These are phyloP conservation scores for Bruguiera sexangula DNA, from an alignment of 345 rosid species.

Conservation along the genomic window DNA sequence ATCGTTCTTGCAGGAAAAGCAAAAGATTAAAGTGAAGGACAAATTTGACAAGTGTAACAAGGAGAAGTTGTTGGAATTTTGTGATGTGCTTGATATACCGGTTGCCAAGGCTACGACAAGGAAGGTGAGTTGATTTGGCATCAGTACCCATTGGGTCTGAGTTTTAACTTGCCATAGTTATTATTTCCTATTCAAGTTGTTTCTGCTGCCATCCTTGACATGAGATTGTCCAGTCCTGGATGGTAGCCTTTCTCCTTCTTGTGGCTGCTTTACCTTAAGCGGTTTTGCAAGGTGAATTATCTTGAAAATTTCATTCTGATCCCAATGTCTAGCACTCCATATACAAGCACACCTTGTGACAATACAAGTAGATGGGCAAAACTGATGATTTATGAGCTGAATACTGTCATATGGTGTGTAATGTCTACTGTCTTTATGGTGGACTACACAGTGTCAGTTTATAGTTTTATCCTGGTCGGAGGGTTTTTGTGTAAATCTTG, in stretches of 20 bases:
- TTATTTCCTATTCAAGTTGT: background rate
- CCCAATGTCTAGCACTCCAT: too few relatives aligned
- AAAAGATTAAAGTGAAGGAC: constrained; percentile 65
- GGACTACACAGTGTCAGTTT: background rate
- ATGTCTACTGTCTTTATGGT: background rate
- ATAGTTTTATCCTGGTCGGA: background rate
- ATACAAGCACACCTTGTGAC: background rate
- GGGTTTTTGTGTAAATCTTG: background rate
- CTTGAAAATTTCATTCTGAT: too few relatives aligned
- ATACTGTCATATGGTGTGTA: background rate
- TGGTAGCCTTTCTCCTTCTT: too few relatives aligned
- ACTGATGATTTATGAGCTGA: background rate
- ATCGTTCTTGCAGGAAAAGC: constrained; percentile 62
- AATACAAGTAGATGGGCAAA: background rate
- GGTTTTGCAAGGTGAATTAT: too few relatives aligned
- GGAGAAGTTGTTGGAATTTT: constrained; percentile 75
- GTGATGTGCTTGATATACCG: constrained; percentile 79
- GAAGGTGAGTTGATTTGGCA: constrained; percentile 53
- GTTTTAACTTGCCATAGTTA: background rate
- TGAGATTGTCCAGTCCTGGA: too few relatives aligned
- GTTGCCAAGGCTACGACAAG: constrained; percentile 53
- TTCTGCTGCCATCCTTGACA: background rate
- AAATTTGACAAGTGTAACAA: constrained; percentile 81
- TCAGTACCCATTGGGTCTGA: background rate
- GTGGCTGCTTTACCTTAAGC: too few relatives aligned